Conservation (phyloP, 305 asterid genomes). For the Euphrasia arctica region DNA sequence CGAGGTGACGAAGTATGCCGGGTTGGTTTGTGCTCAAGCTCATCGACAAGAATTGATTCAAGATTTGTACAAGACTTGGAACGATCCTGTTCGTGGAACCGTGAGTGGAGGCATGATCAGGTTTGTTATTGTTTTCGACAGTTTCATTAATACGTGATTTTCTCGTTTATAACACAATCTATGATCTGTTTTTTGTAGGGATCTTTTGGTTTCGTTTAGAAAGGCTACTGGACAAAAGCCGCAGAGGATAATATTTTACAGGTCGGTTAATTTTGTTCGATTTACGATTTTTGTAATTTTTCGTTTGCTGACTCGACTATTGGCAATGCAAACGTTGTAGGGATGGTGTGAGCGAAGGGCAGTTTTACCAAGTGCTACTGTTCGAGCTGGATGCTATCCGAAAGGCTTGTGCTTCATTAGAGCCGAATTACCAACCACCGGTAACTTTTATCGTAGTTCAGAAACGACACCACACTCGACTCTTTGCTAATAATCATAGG, state of each 20-base stretch:
- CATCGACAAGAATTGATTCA: constrained; percentile 95
- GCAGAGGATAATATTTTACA: constrained; percentile 95
- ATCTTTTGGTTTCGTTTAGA: constrained; percentile 92
- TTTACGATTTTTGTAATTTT: background rate
- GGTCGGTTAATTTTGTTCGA: constrained; percentile 38
- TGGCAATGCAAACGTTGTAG: too few relatives aligned
- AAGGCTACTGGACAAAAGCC: constrained; percentile 99
- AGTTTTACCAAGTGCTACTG: constrained; percentile 91
- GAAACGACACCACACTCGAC: constrained; percentile 90
- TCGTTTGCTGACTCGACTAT: too few relatives aligned
- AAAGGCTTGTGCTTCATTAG: constrained; percentile 97
- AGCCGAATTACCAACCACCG: constrained; percentile 95
- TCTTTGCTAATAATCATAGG: constrained; percentile 88
- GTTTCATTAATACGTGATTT: background rate
- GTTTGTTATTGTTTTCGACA: constrained; percentile 28
- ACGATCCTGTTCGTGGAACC: constrained; percentile 90
- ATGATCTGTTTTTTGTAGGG: constrained; percentile 49
- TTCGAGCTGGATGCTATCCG: constrained; percentile 97
- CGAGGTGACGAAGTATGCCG: constrained; percentile 96
- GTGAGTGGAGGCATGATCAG: constrained; percentile 99
- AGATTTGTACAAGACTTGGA: constrained; percentile 96
- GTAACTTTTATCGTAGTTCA: constrained; percentile 95
- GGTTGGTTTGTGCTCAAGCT: constrained; percentile 98
- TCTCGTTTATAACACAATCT: background rate
- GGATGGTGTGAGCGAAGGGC: constrained; percentile 99